These are phyloP conservation scores for Mortierella claussenii DNA, from an alignment of 192 early-diverging fungal species.

Conservation along the genomic window DNA sequence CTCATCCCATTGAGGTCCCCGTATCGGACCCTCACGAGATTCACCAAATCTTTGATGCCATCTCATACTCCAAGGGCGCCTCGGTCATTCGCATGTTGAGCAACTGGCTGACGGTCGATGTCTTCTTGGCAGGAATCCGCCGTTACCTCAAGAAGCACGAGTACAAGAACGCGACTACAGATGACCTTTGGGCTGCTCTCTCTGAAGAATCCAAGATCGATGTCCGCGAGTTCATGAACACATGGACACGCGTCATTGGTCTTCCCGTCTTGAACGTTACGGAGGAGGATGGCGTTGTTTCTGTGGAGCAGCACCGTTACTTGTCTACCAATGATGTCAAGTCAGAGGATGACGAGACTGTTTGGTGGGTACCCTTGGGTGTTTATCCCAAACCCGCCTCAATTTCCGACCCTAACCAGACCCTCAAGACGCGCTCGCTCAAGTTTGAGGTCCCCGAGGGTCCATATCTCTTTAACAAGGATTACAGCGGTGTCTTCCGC, in stretches of 20 bases:
- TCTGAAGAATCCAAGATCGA: slow-evolving; percentile 83
- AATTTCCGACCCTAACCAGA: slow-evolving; percentile 46
- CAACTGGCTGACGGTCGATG: slow-evolving; percentile 75
- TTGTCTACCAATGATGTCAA: slow-evolving; percentile 84
- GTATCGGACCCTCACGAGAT: slow-evolving; percentile 88
- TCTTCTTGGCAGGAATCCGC: slow-evolving; percentile 75
- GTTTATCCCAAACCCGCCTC: slow-evolving; percentile 54
- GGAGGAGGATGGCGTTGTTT: slow-evolving; percentile 62
- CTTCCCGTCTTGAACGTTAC: slow-evolving; percentile 82
- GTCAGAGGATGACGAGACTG: slow-evolving; percentile 81
- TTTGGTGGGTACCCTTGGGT: slow-evolving; percentile 91
- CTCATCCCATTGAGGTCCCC: slow-evolving; percentile 93
- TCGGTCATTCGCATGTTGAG: slow-evolving; percentile 95
- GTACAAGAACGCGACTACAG: slow-evolving; percentile 86
- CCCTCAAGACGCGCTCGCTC: slow-evolving; percentile 61
- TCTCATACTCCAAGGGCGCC: slow-evolving; percentile 91
- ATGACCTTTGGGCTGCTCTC: slow-evolving; percentile 89
- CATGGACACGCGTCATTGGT: slow-evolving; percentile 89
- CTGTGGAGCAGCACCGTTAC: slow-evolving; percentile 87
- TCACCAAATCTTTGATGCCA: slow-evolving; percentile 95
- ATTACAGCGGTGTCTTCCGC: slow-evolving; percentile 86
- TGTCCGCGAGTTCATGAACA: slow-evolving; percentile 84
- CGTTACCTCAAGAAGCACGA: slow-evolving; percentile 86
- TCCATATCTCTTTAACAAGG: slow-evolving; percentile 85
- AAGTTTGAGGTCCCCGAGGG: slow-evolving; percentile 63